These are phyloP conservation scores for Calycina herbarum DNA, from an alignment of 2,329 filamentous ascomycete species.

Conservation along the genomic window DNA sequence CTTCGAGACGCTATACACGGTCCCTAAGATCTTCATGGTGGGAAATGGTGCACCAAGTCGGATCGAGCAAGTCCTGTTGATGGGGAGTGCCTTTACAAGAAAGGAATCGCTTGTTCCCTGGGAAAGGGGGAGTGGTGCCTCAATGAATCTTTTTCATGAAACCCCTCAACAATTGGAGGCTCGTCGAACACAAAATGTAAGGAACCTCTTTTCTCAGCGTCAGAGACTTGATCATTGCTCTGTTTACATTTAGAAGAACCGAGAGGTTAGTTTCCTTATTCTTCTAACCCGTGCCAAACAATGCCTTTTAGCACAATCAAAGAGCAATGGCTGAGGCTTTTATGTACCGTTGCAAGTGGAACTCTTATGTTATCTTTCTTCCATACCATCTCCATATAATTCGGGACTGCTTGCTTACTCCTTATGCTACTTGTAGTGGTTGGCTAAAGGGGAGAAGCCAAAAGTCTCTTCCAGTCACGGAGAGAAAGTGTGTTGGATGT, in stretches of 20 bases:
- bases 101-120: conserved; percentile 17
- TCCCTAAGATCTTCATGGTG: conserved; percentile 31
- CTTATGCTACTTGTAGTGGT: conserved; percentile 5
- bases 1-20: conserved; percentile 36
- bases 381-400: not conserved
- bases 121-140: conserved; percentile 3
- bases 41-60: conserved; percentile 15
- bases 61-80: conserved; percentile 19
- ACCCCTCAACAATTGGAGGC: not conserved
- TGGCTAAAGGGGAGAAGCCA: conserved; percentile 7
- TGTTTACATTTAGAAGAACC: too few relatives aligned
- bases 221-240: too few relatives aligned
- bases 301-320: too few relatives aligned
- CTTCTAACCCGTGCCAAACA: too few relatives aligned
- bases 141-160: not conserved
- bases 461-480: conserved; percentile 8
- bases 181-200: conserved; percentile 9
- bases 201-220: not conserved
- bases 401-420: not conserved
- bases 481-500: conserved; percentile 22
- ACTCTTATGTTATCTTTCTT: not conserved
- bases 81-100: conserved; percentile 19
- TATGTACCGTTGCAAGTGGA: too few relatives aligned
- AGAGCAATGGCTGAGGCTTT: too few relatives aligned
- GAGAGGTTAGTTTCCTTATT: not conserved